Base-by-base conservation (phyloP, 2,329 filamentous ascomycete genomes). In the Aureobasidium vineae region DNA sequence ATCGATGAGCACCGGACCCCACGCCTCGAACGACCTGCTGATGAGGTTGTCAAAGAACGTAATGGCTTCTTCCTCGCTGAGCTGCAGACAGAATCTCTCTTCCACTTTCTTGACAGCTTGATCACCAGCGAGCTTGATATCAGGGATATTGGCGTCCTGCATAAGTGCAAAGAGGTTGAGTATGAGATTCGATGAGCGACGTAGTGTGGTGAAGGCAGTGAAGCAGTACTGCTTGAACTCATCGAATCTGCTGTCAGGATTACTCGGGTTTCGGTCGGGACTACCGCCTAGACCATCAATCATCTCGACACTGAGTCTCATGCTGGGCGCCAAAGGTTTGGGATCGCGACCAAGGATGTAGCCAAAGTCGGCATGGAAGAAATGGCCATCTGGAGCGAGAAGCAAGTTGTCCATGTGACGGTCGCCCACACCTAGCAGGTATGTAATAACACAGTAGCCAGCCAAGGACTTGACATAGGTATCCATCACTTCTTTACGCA, bases 291-390 rank as follows among this genome's bases (percentile, higher is more conserved):
- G 97, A 69, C 93, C 95, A 73, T 99, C 95, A 3, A 98, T 91
- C 95, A 99, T 99, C 75, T 99, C 94, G 72, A 93, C 94, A 74
- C 90, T 94, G 10, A 99, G 86, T 77, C 99, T 99, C 89, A 99
- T 97, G 63, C 94, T 88, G 0, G 95, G 95, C 0, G 95, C 94
- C 75, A 99, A 98, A 0, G 95, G 95, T 75, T 99, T 99, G 0
- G 95, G 95, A 72, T 99, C 95, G 47, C 95, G 90, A 21, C 95
- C 95, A 1, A 99, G 88, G 69, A 99, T 99, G 78, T 96, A 99
- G 49, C 96, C 95, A 73, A 99, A 99, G 77, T 99, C 95, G 36
- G 94, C 93, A 76, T 99, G 95, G 84, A 99, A 97, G 82, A 99
- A 99, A 77, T 96, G 92, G 5, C 87, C 95, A 71, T 93, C 90